Percentiles rank a stretch among this genome's conserved stretches.
Evolutionary conservation across 768 basidiomycete genomes (phyloP).

Genomic region (Calocybe gangraenosa): DNA sequence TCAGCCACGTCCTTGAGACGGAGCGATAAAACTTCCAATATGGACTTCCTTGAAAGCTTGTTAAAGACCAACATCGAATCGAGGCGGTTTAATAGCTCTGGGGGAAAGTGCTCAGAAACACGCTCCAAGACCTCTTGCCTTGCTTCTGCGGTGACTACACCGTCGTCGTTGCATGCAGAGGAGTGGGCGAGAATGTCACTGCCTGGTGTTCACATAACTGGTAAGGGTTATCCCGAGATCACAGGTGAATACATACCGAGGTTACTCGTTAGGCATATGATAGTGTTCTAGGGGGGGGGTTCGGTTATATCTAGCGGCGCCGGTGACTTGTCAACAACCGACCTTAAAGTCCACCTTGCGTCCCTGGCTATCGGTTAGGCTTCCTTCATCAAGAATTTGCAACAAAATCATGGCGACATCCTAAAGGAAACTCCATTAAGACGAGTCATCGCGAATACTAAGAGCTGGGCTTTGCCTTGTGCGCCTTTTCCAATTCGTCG

Average conservation of each 20-base stretch:
- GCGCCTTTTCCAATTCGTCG: slow-evolving; percentile 91
- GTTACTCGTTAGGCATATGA: slow-evolving; percentile 88
- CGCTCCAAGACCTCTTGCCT: slow-evolving; percentile 66
- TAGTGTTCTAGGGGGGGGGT: slow-evolving; percentile 79
- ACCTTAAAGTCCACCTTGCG: slow-evolving; percentile 90
- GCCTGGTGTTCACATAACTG: slow-evolving; percentile 23
- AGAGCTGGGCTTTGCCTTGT: slow-evolving; percentile 47
- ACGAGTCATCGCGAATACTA: neutral
- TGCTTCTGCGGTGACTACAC: slow-evolving; percentile 59
- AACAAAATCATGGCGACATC: slow-evolving; percentile 89
- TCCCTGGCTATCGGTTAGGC: slow-evolving; percentile 87
- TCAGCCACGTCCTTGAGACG: slow-evolving; percentile 71
- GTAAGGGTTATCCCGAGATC: neutral
- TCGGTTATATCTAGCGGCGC: too few species aligned
- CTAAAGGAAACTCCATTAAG: slow-evolving; percentile 23
- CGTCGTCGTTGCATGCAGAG: slow-evolving; percentile 57
- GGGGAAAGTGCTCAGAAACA: slow-evolving; percentile 80
- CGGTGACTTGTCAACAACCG: too few species aligned
- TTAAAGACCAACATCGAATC: slow-evolving; percentile 90
- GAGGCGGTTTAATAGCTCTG: slow-evolving; percentile 85
- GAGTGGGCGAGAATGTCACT: slow-evolving; percentile 72
- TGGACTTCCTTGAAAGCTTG: slow-evolving; percentile 71
- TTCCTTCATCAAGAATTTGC: slow-evolving; percentile 89
- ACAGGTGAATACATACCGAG: slow-evolving; percentile 44
- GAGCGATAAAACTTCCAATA: slow-evolving; percentile 74